Evolutionary conservation across 139 green algal species (phyloP).

Genomic region (Chlorella sp.): DNA sequence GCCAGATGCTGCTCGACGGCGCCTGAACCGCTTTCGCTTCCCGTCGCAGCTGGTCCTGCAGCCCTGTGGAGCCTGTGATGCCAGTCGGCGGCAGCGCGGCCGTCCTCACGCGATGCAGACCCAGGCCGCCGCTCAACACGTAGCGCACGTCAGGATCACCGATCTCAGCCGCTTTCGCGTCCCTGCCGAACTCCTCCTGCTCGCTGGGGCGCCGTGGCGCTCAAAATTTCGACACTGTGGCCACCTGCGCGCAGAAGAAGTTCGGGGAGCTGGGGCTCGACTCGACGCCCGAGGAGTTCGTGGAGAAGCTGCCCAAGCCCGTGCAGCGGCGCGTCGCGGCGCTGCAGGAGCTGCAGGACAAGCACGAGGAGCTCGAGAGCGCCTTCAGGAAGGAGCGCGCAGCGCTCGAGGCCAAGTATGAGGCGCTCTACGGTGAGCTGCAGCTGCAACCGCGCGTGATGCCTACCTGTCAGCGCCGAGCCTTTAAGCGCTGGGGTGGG

Average conservation of each 20-base stretch:
- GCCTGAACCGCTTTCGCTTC: no score
- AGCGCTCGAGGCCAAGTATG: slow-evolving; percentile 72
- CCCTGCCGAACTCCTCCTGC: no score
- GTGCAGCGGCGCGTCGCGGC: slow-evolving; percentile 32
- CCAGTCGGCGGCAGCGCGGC: no score
- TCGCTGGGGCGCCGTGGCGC: no score
- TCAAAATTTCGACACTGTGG: no score
- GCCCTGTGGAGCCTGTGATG: neutral
- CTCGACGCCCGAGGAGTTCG: slow-evolving; percentile 39
- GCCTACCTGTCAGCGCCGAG: no score
- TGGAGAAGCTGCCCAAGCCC: slow-evolving; percentile 39
- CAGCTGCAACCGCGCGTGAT: neutral
- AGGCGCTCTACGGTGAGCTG: slow-evolving; percentile 57
- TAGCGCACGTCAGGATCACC: no score
- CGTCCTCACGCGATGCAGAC: no score
- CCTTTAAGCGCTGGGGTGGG: neutral
- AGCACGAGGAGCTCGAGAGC: slow-evolving; percentile 65
- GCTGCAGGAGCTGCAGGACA: slow-evolving; percentile 54
- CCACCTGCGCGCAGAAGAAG: slow-evolving; percentile 38
- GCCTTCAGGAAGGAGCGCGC: slow-evolving; percentile 59
- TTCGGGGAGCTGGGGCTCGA: slow-evolving; percentile 29
- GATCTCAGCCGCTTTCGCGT: no score
- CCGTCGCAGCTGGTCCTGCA: no score
- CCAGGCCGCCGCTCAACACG: no score
- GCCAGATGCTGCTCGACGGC: no score